Conservation (phyloP, 2,329 filamentous ascomycete genomes). For the Claviceps sp. region DNA sequence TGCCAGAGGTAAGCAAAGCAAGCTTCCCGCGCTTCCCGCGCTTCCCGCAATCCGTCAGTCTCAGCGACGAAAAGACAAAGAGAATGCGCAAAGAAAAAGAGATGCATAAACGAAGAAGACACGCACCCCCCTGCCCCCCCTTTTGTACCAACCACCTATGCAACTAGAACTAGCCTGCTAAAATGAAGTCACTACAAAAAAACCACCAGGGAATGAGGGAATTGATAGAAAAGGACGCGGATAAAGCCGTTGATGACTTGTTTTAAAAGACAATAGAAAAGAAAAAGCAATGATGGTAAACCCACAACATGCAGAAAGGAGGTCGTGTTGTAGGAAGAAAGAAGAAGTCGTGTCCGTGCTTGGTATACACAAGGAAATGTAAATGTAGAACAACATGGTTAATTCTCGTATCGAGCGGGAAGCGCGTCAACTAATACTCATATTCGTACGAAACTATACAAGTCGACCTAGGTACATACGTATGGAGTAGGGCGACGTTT, state of each 20-base stretch:
- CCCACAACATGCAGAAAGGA: neutral
- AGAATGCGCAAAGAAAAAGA: neutral
- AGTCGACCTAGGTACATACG: too few relatives aligned
- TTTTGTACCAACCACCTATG: too few relatives aligned
- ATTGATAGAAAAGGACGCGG: slow-evolving; percentile 82
- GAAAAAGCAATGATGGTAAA: neutral
- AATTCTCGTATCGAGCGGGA: neutral
- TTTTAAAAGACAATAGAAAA: slow-evolving; percentile 34
- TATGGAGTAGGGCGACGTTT: too few relatives aligned
- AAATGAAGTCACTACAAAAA: slow-evolving; percentile 5
- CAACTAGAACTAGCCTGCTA: slow-evolving; percentile 7
- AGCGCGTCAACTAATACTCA: neutral
- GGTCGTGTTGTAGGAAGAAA: neutral
- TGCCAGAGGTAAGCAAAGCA: slow-evolving; percentile 60
- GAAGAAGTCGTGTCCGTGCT: neutral
- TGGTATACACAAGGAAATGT: neutral
- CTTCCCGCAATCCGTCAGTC: neutral
- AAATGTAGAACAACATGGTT: neutral
- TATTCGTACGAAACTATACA: neutral
- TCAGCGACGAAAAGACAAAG: too few relatives aligned
- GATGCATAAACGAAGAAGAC: too few relatives aligned
- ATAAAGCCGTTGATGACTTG: slow-evolving; percentile 80
- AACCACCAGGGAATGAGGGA: slow-evolving; percentile 73
- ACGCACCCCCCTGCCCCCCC: too few relatives aligned
- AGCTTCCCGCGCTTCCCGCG: neutral